Percentiles rank a stretch among this genome's conserved stretches.
phyloP scores from a whole-genome alignment of 192 early-diverging fungal genomes.

The Backusella mclennaniae region DNA sequence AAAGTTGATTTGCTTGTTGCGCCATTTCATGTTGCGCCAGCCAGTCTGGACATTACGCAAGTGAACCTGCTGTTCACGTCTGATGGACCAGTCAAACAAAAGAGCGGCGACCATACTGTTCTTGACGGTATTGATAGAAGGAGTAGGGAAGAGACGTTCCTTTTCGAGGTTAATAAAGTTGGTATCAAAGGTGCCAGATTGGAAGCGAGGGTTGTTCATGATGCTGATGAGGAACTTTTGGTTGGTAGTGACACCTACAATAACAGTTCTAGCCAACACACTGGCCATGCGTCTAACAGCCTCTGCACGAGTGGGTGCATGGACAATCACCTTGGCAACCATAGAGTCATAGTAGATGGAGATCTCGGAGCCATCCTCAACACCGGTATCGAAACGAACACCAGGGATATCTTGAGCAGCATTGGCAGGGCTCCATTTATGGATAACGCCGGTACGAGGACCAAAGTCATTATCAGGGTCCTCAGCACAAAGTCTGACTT shows the following conservation, averaged over 20 bases:
- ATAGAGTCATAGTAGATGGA: constrained; percentile 61
- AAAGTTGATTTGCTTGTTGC: constrained; percentile 36
- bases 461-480: constrained; percentile 58
- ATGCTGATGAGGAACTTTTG: constrained; percentile 53
- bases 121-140: constrained; percentile 1
- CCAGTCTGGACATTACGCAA: constrained; percentile 43
- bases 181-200: constrained; percentile 46
- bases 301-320: constrained; percentile 55
- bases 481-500: constrained; percentile 56
- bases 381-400: constrained; percentile 54
- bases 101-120: constrained; percentile 25
- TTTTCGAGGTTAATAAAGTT: constrained; percentile 43
- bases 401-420: constrained; percentile 18
- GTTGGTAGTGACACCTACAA: constrained; percentile 59
- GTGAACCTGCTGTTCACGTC: constrained; percentile 41
- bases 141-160: constrained; percentile 8
- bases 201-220: constrained; percentile 48
- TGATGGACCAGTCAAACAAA: constrained; percentile 49
- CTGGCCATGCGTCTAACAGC: constrained; percentile 44
- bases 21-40: constrained; percentile 52
- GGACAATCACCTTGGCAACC: constrained; percentile 59
- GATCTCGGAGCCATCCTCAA: constrained; percentile 52
- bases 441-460: constrained; percentile 51
- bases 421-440: constrained; percentile 44
- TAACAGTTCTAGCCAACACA: constrained; percentile 44